Conservation (phyloP, 2,329 filamentous ascomycete genomes). For the Aspergillus sp. region DNA sequence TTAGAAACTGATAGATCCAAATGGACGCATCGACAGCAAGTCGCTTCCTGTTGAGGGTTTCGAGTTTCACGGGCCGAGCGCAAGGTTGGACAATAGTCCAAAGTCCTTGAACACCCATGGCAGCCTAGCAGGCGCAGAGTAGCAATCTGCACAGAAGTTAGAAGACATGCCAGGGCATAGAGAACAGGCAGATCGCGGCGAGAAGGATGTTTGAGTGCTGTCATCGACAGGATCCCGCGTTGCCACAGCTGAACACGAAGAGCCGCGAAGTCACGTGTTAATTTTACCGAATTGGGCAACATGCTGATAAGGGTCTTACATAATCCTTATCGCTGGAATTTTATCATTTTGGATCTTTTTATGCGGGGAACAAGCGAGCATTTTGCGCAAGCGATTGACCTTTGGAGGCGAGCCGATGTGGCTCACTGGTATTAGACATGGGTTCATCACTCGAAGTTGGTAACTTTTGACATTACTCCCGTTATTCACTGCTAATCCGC, state of each 20-base stretch:
- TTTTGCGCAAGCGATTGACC: constrained; percentile 4
- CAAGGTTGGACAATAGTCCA: constrained; percentile 96
- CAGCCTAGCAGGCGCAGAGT: constrained; percentile 11
- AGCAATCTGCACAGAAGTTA: neutral
- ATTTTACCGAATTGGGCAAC: constrained; percentile 19
- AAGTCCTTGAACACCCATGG: constrained; percentile 96
- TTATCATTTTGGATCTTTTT: constrained; percentile 6
- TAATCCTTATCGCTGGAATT: constrained; percentile 16
- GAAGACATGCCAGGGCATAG: constrained; percentile 1
- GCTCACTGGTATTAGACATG: constrained; percentile 22
- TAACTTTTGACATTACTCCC: constrained; percentile 5
- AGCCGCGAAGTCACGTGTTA: constrained; percentile 19
- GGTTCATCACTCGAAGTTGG: constrained; percentile 33
- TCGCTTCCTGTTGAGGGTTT: constrained; percentile 92
- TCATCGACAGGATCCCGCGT: neutral
- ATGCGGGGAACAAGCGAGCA: constrained; percentile 10
- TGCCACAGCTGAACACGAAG: constrained; percentile 12
- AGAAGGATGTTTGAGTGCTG: neutral
- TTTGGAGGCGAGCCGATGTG: constrained; percentile 17
- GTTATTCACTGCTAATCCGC: constrained; percentile 22
- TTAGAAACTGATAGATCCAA: constrained; percentile 99
- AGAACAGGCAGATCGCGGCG: neutral
- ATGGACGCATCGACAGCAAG: constrained; percentile 97
- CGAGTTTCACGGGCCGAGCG: constrained; percentile 91
- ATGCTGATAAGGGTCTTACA: constrained; percentile 16